Conservation (phyloP, 2,329 filamentous ascomycete species). For the Trichoderma oligosporum region DNA sequence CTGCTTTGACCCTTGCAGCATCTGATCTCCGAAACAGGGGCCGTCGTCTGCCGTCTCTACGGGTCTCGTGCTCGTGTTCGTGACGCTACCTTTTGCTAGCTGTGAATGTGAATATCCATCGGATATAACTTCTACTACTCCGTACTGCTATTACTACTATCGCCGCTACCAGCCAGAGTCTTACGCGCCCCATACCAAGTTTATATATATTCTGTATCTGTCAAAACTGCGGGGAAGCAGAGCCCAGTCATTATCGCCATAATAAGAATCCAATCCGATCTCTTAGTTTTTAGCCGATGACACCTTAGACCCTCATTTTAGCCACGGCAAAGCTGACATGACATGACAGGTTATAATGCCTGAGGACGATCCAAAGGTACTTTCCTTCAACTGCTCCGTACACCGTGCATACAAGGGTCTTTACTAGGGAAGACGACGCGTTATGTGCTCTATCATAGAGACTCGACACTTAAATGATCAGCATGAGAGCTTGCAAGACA, state of each 20-base stretch:
- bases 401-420: slow-evolving; percentile 1
- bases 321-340: not conserved
- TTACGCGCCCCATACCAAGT: too few relatives aligned
- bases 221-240: slow-evolving; percentile 6
- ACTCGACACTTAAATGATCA: not conserved
- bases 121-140: not conserved
- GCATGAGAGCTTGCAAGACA: too few relatives aligned
- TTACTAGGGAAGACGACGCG: not conserved
- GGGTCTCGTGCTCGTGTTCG: slow-evolving; percentile 16
- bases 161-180: too few relatives aligned
- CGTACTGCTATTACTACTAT: not conserved
- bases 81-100: not conserved
- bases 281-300: slow-evolving; percentile 7
- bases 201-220: too few relatives aligned
- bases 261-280: not conserved
- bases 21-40: slow-evolving; percentile 17
- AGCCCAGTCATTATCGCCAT: not conserved
- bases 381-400: not conserved
- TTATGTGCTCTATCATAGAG: too few relatives aligned
- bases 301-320: not conserved
- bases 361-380: not conserved
- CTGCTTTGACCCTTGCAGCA: not conserved
- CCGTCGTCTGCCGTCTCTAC: slow-evolving; percentile 4
- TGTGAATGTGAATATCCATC: not conserved
- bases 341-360: not conserved